phyloP scores from a whole-genome alignment of 2,329 filamentous ascomycete genomes.

The Amauroascus niger region DNA sequence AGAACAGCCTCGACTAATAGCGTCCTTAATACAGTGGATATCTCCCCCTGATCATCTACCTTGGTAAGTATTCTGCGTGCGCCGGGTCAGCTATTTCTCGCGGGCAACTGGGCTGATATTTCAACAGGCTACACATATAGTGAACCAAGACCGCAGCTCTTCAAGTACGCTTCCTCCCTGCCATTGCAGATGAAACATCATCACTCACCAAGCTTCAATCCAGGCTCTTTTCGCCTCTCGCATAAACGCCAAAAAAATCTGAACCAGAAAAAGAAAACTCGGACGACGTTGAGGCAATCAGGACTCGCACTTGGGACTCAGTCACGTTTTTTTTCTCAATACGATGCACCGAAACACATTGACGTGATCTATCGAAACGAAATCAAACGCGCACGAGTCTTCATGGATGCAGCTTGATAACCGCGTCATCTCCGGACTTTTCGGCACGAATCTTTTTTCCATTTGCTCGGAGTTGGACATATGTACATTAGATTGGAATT shows the following conservation, averaged over 20 bases:
- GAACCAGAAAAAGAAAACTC: not conserved
- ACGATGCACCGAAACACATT: not conserved
- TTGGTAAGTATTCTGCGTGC: constrained; percentile 52
- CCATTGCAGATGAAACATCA: not conserved
- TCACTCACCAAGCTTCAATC: constrained; percentile 9
- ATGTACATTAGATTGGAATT: constrained; percentile 11
- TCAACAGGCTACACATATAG: constrained; percentile 81
- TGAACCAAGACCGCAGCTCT: constrained; percentile 74
- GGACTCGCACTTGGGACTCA: too few relatives aligned
- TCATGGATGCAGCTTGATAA: not conserved
- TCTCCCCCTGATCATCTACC: constrained; percentile 89
- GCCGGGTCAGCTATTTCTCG: not conserved
- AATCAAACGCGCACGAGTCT: not conserved
- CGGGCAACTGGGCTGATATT: constrained; percentile 9
- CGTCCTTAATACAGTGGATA: constrained; percentile 60
- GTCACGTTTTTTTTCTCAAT: too few relatives aligned
- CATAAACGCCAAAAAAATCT: constrained; percentile 23
- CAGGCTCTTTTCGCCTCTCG: constrained; percentile 38
- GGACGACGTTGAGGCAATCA: not conserved
- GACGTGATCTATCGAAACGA: not conserved
- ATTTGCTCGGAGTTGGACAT: constrained; percentile 12
- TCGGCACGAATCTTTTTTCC: not conserved
- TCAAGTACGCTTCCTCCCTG: constrained; percentile 47
- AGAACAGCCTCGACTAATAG: not conserved
- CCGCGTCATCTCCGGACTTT: constrained; percentile 2